A percentile compares a stretch with the other conserved stretches of the same genome.
Evolutionary conservation across 2,329 filamentous ascomycete species (phyloP).

Genomic region (Botrytis elliptica): DNA sequence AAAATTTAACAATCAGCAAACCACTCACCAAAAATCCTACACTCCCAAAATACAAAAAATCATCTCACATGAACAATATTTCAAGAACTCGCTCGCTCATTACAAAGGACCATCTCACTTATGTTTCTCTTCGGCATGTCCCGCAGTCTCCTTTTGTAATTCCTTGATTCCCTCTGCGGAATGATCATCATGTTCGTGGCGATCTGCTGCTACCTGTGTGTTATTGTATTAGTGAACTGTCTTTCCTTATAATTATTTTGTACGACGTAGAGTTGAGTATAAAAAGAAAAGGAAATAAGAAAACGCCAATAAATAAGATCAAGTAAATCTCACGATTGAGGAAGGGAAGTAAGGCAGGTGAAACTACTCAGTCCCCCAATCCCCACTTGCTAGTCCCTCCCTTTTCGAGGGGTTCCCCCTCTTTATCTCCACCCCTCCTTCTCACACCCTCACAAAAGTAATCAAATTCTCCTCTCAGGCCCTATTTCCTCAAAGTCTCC

Average conservation of each 20-base stretch:
- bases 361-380: neutral
- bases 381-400: too few species aligned
- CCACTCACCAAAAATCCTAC: neutral
- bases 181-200: conserved; percentile 23
- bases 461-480: neutral
- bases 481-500: neutral
- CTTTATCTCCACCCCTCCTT: too few species aligned
- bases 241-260: neutral
- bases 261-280: neutral
- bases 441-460: fast-evolving
- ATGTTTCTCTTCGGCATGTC: conserved; percentile 33
- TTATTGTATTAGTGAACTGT: neutral
- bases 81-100: neutral
- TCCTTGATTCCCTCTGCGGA: conserved; percentile 48
- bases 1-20: conserved; percentile 16
- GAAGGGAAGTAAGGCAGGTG: neutral
- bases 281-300: neutral
- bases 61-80: conserved; percentile 10
- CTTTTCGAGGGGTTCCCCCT: neutral
- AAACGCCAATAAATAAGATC: neutral
- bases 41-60: neutral
- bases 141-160: conserved; percentile 55
- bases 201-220: conserved; percentile 33
- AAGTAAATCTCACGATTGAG: neutral
- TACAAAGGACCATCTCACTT: conserved; percentile 32